Percentiles rank a stretch among this genome's conserved stretches.
These are phyloP conservation scores for Trichomonascaceae sp. DNA, from an alignment of 1,139 yeast species.

Conservation along the genomic window DNA sequence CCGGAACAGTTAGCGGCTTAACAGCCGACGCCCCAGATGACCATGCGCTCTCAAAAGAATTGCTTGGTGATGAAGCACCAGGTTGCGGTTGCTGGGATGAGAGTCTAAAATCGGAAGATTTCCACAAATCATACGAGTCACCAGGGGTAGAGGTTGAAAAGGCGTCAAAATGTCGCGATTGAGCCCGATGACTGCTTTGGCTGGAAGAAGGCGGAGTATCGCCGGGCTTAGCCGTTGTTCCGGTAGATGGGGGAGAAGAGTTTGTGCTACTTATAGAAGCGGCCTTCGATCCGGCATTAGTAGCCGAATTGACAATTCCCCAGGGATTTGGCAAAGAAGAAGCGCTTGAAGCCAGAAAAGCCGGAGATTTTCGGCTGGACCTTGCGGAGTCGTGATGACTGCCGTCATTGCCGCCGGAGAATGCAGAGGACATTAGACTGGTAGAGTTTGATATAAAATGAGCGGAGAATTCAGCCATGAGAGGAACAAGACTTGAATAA, in stretches of 20 bases:
- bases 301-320: neutral
- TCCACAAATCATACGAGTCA: constrained; percentile 8
- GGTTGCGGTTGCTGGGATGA: neutral
- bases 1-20: constrained; percentile 1
- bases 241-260: constrained; percentile 3
- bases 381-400: neutral
- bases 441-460: neutral
- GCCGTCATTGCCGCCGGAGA: neutral
- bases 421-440: neutral
- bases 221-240: neutral
- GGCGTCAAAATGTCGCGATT: constrained; percentile 25
- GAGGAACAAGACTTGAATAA: neutral
- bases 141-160: constrained; percentile 11
- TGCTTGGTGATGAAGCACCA: constrained; percentile 5
- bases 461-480: neutral
- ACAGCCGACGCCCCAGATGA: neutral
- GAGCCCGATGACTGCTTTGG: constrained; percentile 16
- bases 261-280: neutral
- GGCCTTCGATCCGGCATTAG: neutral
- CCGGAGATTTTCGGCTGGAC: neutral
- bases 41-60: constrained; percentile 6
- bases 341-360: neutral
- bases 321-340: neutral
- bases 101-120: constrained; percentile 1
- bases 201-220: neutral